Evolutionary conservation across 2,329 filamentous ascomycete genomes (phyloP).

Genomic region (Sporothrix brasiliensis): DNA sequence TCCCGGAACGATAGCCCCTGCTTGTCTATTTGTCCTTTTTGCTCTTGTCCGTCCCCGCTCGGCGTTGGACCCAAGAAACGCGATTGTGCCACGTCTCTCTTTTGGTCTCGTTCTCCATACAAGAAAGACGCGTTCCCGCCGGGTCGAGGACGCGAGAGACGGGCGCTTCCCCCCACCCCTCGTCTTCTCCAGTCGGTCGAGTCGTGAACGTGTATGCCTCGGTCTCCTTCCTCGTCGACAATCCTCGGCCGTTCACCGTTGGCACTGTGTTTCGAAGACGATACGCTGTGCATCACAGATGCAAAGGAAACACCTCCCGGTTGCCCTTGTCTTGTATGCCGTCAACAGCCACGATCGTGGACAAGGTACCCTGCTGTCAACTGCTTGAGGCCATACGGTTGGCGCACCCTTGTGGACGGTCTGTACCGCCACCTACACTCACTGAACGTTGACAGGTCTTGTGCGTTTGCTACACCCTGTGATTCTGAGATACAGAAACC

Average conservation of each 20-base stretch:
- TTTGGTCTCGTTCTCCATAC: slow-evolving; percentile 16
- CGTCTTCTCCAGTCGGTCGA: too few relatives aligned
- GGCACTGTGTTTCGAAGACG: neutral
- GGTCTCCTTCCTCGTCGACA: neutral
- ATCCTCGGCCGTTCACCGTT: neutral
- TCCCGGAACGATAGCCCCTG: slow-evolving; percentile 3
- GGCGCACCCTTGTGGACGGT: too few relatives aligned
- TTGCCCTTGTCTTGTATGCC: neutral
- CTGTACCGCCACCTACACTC: neutral
- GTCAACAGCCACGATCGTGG: neutral
- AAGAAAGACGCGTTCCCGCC: slow-evolving; percentile 28
- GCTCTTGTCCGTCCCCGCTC: neutral
- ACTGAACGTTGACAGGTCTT: neutral
- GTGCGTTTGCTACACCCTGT: neutral
- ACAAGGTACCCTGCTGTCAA: too few relatives aligned
- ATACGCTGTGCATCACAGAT: neutral
- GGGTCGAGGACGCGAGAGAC: neutral
- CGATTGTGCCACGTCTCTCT: slow-evolving; percentile 18
- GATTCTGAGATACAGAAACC: neutral
- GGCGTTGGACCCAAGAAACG: slow-evolving; percentile 10
- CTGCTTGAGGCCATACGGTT: too few relatives aligned
- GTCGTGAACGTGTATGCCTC: neutral
- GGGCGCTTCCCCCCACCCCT: neutral
- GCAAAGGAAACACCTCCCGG: neutral
- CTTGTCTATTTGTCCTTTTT: neutral